These are phyloP conservation scores for Leucosporidium creatinivorum DNA, from an alignment of 768 basidiomycete genomes.

Conservation along the genomic window DNA sequence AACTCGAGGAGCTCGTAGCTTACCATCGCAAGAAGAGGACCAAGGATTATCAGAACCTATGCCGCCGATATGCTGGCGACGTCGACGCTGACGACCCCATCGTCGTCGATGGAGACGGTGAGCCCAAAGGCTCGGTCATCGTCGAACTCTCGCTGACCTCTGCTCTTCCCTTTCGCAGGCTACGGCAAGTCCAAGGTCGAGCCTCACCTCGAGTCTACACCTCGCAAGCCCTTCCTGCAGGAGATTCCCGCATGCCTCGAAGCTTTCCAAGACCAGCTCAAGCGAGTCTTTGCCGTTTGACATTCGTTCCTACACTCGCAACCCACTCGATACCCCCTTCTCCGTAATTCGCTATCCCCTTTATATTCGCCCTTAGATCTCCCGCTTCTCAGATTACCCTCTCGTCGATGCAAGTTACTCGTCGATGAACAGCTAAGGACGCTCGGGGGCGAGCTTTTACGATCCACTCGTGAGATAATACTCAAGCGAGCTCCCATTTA, in stretches of 20 bases:
- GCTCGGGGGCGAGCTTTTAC: no score
- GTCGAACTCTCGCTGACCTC: not conserved
- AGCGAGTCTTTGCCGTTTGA: constrained; percentile 20
- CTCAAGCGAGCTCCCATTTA: not conserved
- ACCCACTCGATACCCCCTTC: no score
- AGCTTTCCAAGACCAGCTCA: constrained; percentile 15
- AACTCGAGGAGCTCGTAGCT: constrained; percentile 21
- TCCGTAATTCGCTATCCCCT: no score
- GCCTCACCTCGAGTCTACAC: not conserved
- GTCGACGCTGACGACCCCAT: constrained; percentile 28
- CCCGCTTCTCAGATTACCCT: no score
- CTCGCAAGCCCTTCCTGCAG: not conserved
- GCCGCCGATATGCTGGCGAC: constrained; percentile 15
- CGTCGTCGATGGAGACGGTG: constrained; percentile 26
- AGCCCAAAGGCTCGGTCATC: not conserved
- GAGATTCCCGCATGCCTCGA: constrained; percentile 11
- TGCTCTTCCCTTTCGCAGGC: not conserved
- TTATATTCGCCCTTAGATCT: no score
- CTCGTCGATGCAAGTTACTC: no score
- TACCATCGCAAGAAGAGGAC: constrained; percentile 17
- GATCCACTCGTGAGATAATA: no score
- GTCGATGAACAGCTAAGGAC: no score
- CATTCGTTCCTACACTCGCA: no score
- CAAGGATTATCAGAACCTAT: constrained; percentile 4
- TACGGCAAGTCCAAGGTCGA: constrained; percentile 9